Evolutionary conservation across 441 rosid genomes (phyloP), one percentile per base, ranked within the genome.

Genomic region (Gossypium schwendimanii): DNA sequence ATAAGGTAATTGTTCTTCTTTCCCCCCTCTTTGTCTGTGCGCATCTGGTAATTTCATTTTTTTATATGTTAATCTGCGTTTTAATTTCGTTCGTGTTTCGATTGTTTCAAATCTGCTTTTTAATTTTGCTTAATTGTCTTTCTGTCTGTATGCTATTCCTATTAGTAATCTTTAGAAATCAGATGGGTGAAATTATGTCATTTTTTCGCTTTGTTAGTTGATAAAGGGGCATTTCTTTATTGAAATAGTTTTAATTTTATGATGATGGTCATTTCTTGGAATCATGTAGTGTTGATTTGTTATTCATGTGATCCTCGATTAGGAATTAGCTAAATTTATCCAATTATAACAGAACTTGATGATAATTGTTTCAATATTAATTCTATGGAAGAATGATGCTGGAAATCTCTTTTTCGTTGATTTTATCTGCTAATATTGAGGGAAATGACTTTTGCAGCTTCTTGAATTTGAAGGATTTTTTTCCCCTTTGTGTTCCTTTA

Each of bases 401-500:
- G 31, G 60, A 33, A 53, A 23, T 33, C 24, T 18, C 0, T 9
- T 12, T 50, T 68, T 68, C 24, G 33, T 50, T 72, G 61, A 54
- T 21, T 44, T 17, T 53, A 49, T 23, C 49, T 21, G 76, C 31
- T 55, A 55, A 54, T 44, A 15, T 53, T 39, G 26, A 2, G 28
- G 18, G 26, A 52, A 31, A n/a, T 62, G 28, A 4, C 23, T 6
- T 52, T 63, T 52, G 71, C 64, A 64, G 69, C 59, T 45, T 68
- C 41, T 33, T 74, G 65, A 36, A 67, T 63, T 76, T 63, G 58
- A 68, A 50, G 50, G 39, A 0, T 60, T 1, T 6, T 6, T 33
- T 20, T 76, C 69, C 70, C 50, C 39, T 55, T 70, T 71, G 81
- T 77, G 71, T 21, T 65, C 24, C 55, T 71, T 69, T 70, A 70